phyloP scores from a whole-genome alignment of 495 filamentous ascomycete genomes.

The Aspergillus nanangensis region DNA sequence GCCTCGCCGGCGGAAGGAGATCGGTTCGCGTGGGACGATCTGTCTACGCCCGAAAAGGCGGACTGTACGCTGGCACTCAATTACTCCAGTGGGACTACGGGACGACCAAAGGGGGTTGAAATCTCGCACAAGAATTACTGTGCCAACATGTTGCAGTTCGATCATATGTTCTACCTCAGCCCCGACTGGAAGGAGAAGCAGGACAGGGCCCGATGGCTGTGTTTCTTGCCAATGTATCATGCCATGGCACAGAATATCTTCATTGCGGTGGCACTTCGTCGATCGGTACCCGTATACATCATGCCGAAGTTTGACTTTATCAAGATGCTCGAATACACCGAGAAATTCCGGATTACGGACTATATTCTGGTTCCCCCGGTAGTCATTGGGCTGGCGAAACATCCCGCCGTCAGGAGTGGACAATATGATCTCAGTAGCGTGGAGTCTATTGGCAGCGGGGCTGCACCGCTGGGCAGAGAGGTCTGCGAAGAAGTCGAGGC shows the following conservation, averaged over 20 bases:
- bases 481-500: slow-evolving; percentile 54
- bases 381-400: slow-evolving; percentile 67
- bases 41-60: slow-evolving; percentile 32
- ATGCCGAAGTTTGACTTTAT: slow-evolving; percentile 72
- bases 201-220: slow-evolving; percentile 37
- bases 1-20: slow-evolving; percentile 38
- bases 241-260: slow-evolving; percentile 51
- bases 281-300: slow-evolving; percentile 55
- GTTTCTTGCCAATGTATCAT: slow-evolving; percentile 76
- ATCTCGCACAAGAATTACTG: slow-evolving; percentile 71
- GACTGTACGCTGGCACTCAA: slow-evolving; percentile 55
- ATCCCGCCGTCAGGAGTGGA: slow-evolving; percentile 47
- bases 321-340: slow-evolving; percentile 61
- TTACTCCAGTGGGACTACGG: slow-evolving; percentile 76
- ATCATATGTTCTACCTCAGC: slow-evolving; percentile 37
- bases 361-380: slow-evolving; percentile 65
- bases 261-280: slow-evolving; percentile 36
- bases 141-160: slow-evolving; percentile 60
- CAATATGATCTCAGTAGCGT: slow-evolving; percentile 69
- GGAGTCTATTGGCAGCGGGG: slow-evolving; percentile 52
- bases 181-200: slow-evolving; percentile 39
- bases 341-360: slow-evolving; percentile 64
- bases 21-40: slow-evolving; percentile 38
- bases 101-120: slow-evolving; percentile 79
- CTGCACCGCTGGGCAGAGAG: slow-evolving; percentile 62